Evolutionary conservation across 352 stramenopile species (phyloP), one percentile per base, ranked within the genome.

Genomic region (Globisporangium middletonii): DNA sequence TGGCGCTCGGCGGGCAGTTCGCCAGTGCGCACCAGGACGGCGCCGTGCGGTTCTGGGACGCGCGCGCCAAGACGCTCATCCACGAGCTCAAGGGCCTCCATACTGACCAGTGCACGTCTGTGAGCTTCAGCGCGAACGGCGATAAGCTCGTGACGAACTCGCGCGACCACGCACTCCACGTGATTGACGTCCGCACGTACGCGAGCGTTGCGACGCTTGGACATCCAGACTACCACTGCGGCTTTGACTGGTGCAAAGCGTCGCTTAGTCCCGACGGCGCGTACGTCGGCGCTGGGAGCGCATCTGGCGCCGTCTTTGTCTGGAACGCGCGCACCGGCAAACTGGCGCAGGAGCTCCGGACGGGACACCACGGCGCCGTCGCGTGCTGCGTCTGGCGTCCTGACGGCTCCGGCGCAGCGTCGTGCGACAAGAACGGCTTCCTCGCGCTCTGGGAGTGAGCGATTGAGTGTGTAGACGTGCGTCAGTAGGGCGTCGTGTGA

Each of bases 381-480:
- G 83, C 83, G 16, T 85, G 79, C 60, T 94, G 83, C 57, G 72
- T 90, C 27, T 92, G 80, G 83, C 80, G 77, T 45, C 79, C 81
- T 0, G 70, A 91, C 48, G 79, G 81, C 48, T 60, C 80, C 27
- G 69, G 72, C 46, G 65, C 88, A 5, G 80, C 85, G 6, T 90
- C 79, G 8, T 91, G 82, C 56, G 77, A 92, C 60, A 93, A 93
- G 71, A 93, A 92, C 64, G 80, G 83, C 47, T 78, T 80, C 37
- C 62, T 94, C 16, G 76, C 89, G 53, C 67, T 94, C 30, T 94
- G 81, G 83, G 76, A 88, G 62, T 90, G 57, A 81, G 16, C 18
- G 30, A 50, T 27, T 23, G 12, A 23, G n/a, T 35, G 30, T 9
- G 30, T 35, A 8, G 7, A 8, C 3, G 30, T 8, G 30, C 3